These are phyloP conservation scores for Paspalum vaginatum DNA, from an alignment of 176 grass and related monocot genomes.

Conservation along the genomic window DNA sequence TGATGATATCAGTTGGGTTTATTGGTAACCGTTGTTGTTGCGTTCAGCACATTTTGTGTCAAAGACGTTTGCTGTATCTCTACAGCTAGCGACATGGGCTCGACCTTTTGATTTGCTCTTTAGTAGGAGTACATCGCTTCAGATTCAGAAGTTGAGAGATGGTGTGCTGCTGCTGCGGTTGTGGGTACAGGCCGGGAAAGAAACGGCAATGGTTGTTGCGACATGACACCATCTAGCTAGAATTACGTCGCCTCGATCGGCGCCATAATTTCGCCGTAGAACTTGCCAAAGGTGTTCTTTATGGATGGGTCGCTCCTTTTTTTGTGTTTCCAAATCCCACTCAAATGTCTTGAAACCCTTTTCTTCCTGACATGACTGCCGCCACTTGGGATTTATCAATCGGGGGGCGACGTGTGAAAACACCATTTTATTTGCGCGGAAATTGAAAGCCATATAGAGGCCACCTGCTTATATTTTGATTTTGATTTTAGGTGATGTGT, in stretches of 20 bases:
- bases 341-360: not conserved
- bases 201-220: not conserved
- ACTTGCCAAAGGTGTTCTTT: not conserved
- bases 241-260: constrained; percentile 8
- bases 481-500: no score
- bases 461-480: no score
- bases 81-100: not conserved
- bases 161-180: not conserved
- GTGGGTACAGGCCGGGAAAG: not conserved
- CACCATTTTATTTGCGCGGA: no score
- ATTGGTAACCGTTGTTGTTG: not conserved
- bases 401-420: not conserved
- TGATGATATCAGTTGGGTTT: not conserved
- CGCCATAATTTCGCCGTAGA: constrained; percentile 9
- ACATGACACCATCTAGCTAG: constrained; percentile 12
- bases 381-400: not conserved
- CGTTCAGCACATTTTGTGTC: not conserved
- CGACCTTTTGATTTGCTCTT: not conserved
- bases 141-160: not conserved
- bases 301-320: not conserved
- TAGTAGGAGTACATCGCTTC: not conserved
- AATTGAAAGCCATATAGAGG: no score
- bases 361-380: constrained; percentile 12
- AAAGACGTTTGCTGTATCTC: not conserved
- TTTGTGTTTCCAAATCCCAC: not conserved